Evolutionary conservation across 2,329 filamentous ascomycete species (phyloP).

Genomic region (Hypoxylon sp.): DNA sequence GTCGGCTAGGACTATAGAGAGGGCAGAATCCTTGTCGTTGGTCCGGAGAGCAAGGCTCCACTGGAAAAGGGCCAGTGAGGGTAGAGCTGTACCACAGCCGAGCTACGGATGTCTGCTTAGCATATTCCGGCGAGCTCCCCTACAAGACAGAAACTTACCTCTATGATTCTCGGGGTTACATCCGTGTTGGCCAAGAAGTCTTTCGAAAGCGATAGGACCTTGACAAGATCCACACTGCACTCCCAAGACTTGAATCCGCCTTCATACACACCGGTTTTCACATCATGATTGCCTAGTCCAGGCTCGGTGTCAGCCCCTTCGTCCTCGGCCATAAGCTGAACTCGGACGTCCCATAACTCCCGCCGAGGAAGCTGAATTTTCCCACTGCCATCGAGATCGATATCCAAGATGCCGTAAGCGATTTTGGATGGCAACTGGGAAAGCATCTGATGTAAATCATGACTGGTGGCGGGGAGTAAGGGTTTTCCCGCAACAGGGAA

Average conservation of each 20-base stretch:
- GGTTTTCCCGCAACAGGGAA: constrained; percentile 75
- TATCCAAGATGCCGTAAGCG: constrained; percentile 73
- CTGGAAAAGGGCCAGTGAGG: constrained; percentile 79
- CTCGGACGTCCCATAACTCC: constrained; percentile 84
- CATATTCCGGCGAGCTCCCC: constrained; percentile 23
- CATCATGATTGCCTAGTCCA: constrained; percentile 77
- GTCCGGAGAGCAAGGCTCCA: constrained; percentile 61
- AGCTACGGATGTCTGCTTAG: constrained; percentile 65
- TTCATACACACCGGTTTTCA: constrained; percentile 86
- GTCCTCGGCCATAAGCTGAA: constrained; percentile 84
- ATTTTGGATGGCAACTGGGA: constrained; percentile 78
- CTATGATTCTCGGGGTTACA: constrained; percentile 63
- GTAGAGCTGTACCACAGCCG: constrained; percentile 83
- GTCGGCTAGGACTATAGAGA: constrained; percentile 79
- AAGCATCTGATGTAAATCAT: constrained; percentile 67
- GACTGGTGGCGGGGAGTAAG: constrained; percentile 68
- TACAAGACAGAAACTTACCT: constrained; percentile 61
- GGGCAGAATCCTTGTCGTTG: constrained; percentile 48
- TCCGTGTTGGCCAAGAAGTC: constrained; percentile 53
- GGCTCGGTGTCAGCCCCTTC: constrained; percentile 60
- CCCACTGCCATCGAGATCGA: constrained; percentile 71
- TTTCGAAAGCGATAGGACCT: constrained; percentile 68
- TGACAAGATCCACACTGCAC: constrained; percentile 84
- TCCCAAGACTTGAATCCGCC: constrained; percentile 94
- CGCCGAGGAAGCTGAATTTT: constrained; percentile 75